Evolutionary conservation across 1,284 basidiomycete genomes (phyloP), one percentile per base, ranked within the genome.

Genomic region (Leccinum fuscescens): DNA sequence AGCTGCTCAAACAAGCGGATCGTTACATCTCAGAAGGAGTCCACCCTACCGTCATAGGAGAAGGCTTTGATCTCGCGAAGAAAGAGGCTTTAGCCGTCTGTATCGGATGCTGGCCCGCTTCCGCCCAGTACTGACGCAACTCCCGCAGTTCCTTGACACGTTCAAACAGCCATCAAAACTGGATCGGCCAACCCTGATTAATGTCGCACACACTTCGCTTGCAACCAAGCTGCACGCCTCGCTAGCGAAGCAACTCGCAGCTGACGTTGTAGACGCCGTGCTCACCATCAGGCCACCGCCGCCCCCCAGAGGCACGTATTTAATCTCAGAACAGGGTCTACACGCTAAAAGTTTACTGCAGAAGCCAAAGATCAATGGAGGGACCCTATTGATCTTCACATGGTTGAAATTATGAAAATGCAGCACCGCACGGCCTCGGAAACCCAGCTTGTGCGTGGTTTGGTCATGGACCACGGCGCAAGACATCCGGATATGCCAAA

Each of bases 321-420:
- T 66, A 62, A 67, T 65, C 33, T 64, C 24, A 60, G 14, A 59
- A 42, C 14, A 67, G 60, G 60, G 63, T 62, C 53, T 56, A 61
- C 69, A 61, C 66, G 66, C 64, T 70, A 67, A 68, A 64, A 68
- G 60, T 57, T 54, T 62, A 63, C 61, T 59, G 54, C 63, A 90
- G 86, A 83, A 63, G 76, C 82, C 17, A 76, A 81, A 65, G 86
- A 88, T 66, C 85, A 88, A 68, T 89, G 85, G 80, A 82, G 83
- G 58, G 88, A 94, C 69, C 95, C 96, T 52, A 97, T 99, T 73
- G 97, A 99, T 79, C 80, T 99, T 64, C 96, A 99, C 80, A 99
- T 99, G 97, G 84, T 99, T 59, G 97, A 99, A 78, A 90, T 99
- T 69, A 99, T 99, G 96, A 99, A 99, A 82, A 99, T 99, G 97